A percentile compares a stretch with the other conserved stretches of the same genome.
phyloP scores from a whole-genome alignment of 139 green algal genomes.

The Gonium pectorale region DNA sequence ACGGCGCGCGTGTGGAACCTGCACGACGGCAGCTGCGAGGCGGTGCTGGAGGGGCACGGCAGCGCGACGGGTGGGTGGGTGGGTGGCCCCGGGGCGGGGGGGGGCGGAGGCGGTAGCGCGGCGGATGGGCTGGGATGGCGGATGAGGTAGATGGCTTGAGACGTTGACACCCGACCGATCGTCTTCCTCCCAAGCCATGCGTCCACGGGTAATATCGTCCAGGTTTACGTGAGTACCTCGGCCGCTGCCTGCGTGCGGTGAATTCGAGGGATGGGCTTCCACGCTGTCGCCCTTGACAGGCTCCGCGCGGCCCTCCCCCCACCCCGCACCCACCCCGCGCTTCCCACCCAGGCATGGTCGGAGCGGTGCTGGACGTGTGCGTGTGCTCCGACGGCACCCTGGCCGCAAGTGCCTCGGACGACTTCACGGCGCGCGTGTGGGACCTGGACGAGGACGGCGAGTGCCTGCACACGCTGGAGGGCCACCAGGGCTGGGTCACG shows the following conservation, averaged over 20 bases:
- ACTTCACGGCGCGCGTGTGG: slow-evolving; percentile 54
- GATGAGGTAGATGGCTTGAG: neutral
- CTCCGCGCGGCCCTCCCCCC: neutral
- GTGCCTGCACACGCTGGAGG: slow-evolving; percentile 66
- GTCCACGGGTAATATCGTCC: no score
- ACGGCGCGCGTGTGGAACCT: slow-evolving; percentile 55
- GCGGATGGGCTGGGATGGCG: neutral
- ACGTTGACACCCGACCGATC: no score
- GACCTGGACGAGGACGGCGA: slow-evolving; percentile 59
- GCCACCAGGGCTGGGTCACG: slow-evolving; percentile 75
- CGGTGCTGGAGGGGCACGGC: slow-evolving; percentile 74
- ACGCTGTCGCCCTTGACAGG: neutral
- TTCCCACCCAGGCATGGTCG: slow-evolving; percentile 18
- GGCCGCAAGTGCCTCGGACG: slow-evolving; percentile 42
- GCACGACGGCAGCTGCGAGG: slow-evolving; percentile 48
- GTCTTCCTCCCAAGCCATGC: no score
- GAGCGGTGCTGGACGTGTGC: slow-evolving; percentile 45
- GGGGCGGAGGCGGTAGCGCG: neutral
- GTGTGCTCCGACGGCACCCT: slow-evolving; percentile 52
- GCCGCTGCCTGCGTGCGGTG: no score
- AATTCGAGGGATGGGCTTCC: no score
- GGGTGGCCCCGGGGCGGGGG: neutral
- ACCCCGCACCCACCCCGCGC: neutral
- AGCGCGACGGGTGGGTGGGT: slow-evolving; percentile 35
- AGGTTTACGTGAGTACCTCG: no score